Percentiles rank a stretch among this genome's conserved stretches.
These are phyloP conservation scores for Penicillium daleae DNA, from an alignment of 495 filamentous ascomycete genomes.

Conservation along the genomic window DNA sequence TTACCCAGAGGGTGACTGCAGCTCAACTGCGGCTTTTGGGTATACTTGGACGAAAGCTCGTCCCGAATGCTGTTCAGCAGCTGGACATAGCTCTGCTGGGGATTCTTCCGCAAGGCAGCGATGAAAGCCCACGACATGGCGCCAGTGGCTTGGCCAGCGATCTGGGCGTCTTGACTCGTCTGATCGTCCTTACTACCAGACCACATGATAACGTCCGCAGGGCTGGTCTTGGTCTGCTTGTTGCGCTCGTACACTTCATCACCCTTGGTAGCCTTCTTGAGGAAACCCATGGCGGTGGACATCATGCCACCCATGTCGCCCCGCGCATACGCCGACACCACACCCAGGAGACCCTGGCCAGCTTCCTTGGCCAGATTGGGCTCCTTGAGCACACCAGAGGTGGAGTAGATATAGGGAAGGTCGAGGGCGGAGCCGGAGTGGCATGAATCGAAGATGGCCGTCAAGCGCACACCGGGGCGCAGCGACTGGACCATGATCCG, in stretches of 20 bases:
- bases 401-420: slow-evolving; percentile 96
- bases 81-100: slow-evolving; percentile 96
- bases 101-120: slow-evolving; percentile 90
- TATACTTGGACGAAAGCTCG: slow-evolving; percentile 85
- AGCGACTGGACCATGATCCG: slow-evolving; percentile 90
- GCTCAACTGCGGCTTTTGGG: slow-evolving; percentile 95
- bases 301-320: slow-evolving; percentile 87
- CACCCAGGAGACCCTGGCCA: slow-evolving; percentile 87
- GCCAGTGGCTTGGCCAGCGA: slow-evolving; percentile 84
- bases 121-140: slow-evolving; percentile 99
- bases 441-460: slow-evolving; percentile 99
- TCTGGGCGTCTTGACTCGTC: slow-evolving; percentile 71
- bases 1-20: slow-evolving; percentile 95
- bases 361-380: slow-evolving; percentile 98
- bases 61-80: slow-evolving; percentile 94
- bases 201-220: slow-evolving; percentile 97
- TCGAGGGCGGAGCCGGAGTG: slow-evolving; percentile 96
- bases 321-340: slow-evolving; percentile 85
- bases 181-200: slow-evolving; percentile 95
- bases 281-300: slow-evolving; percentile 78
- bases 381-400: slow-evolving; percentile 93
- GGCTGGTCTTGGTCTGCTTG: slow-evolving; percentile 87
- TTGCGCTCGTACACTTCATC: slow-evolving; percentile 80
- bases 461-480: slow-evolving; percentile 82
- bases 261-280: slow-evolving; percentile 90